A percentile compares a stretch with the other conserved stretches of the same genome.
phyloP scores from a whole-genome alignment of 306 rosid species.

The Pachyrhizus erosus region DNA sequence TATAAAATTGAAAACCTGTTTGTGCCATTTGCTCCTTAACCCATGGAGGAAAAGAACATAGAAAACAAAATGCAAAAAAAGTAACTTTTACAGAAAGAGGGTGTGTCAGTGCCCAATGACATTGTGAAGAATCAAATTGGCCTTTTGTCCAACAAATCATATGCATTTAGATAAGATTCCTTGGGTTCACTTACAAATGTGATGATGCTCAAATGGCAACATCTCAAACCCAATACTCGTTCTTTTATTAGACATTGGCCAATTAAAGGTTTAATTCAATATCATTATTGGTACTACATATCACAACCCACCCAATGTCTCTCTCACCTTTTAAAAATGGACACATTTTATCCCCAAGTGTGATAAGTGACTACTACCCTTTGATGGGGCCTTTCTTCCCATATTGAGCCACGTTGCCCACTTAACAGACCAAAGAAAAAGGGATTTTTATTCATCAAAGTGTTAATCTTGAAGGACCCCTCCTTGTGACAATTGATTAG shows the following conservation, averaged over 20 bases:
- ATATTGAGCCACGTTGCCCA: slow-evolving; percentile 55
- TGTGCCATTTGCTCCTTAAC: slow-evolving; percentile 40
- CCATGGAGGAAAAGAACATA: slow-evolving; percentile 43
- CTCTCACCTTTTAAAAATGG: slow-evolving; percentile 20
- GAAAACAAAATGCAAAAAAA: neutral
- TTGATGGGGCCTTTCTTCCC: slow-evolving; percentile 29
- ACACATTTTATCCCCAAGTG: slow-evolving; percentile 19
- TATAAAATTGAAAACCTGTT: neutral
- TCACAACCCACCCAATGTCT: neutral
- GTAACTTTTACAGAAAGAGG: slow-evolving; percentile 1
- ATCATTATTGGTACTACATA: neutral
- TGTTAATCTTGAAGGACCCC: slow-evolving; percentile 42
- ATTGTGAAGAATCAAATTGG: slow-evolving; percentile 19
- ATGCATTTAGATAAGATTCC: slow-evolving; percentile 51
- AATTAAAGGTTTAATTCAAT: neutral
- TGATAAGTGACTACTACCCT: slow-evolving; percentile 14
- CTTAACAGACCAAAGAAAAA: slow-evolving; percentile 43
- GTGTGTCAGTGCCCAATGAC: slow-evolving; percentile 8
- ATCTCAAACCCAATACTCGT: slow-evolving; percentile 24
- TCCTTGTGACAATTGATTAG: slow-evolving; percentile 3
- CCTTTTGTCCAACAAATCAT: slow-evolving; percentile 22
- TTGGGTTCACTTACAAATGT: neutral
- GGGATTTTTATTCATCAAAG: slow-evolving; percentile 9
- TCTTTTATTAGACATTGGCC: slow-evolving; percentile 21
- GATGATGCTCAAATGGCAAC: slow-evolving; percentile 42